phyloP scores from a whole-genome alignment of 2,329 filamentous ascomycete species.

The Trichoderma cornu-damae region DNA sequence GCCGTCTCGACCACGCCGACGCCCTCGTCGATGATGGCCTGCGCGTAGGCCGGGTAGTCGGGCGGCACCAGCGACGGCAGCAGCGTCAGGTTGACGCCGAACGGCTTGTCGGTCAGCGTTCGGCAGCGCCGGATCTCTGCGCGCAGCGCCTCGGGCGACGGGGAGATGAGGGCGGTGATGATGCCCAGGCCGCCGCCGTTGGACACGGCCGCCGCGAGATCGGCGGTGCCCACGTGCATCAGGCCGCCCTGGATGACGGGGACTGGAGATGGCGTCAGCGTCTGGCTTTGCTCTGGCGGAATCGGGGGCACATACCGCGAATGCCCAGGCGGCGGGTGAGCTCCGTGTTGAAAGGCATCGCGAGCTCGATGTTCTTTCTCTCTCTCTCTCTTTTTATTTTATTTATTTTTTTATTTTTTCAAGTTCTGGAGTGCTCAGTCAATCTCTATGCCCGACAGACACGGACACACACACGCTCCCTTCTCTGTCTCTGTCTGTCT shows the following conservation, averaged over 20 bases:
- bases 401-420: background rate
- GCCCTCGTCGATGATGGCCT: constrained; percentile 89
- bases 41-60: constrained; percentile 87
- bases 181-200: constrained; percentile 81
- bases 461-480: no score
- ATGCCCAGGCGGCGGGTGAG: constrained; percentile 56
- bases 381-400: no score
- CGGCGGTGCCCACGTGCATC: constrained; percentile 80
- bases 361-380: constrained; percentile 21
- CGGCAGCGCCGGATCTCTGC: constrained; percentile 87
- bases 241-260: constrained; percentile 82
- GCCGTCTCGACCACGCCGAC: constrained; percentile 89
- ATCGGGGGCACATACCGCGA: constrained; percentile 37
- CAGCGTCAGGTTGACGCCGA: constrained; percentile 92
- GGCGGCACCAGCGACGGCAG: constrained; percentile 85
- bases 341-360: constrained; percentile 55
- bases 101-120: constrained; percentile 70
- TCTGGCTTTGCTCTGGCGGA: no score
- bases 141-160: constrained; percentile 83
- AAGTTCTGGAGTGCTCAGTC: no score
- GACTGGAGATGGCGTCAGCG: no score
- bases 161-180: constrained; percentile 85
- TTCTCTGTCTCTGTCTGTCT: no score
- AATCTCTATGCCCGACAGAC: no score
- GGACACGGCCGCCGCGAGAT: constrained; percentile 69